A percentile compares a stretch with the other conserved stretches of the same genome.
These are phyloP conservation scores for Fusarium ambrosium DNA, from an alignment of 2,329 filamentous ascomycete genomes.

Conservation along the genomic window DNA sequence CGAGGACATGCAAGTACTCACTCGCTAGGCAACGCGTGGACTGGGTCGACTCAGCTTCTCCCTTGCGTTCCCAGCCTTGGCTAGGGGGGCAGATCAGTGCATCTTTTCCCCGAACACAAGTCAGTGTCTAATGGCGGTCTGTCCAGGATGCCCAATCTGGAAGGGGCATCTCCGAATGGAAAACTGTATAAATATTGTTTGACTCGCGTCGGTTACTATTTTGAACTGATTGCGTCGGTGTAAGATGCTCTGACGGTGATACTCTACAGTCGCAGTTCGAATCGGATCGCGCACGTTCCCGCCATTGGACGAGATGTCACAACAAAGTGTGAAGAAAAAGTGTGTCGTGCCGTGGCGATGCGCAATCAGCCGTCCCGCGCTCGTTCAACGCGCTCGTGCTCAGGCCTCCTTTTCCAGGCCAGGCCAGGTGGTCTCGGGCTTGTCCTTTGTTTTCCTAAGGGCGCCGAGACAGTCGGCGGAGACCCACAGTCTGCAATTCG, in stretches of 20 bases:
- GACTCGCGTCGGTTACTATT: not conserved
- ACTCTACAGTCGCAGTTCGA: not conserved
- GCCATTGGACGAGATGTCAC: not conserved
- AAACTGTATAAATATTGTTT: not conserved
- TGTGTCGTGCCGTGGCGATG: not conserved
- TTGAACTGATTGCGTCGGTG: not conserved
- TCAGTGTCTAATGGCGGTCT: not conserved
- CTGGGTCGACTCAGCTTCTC: not conserved
- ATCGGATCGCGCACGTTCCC: not conserved
- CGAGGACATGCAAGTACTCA: constrained; percentile 1
- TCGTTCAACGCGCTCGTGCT: not conserved
- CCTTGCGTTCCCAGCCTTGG: constrained; percentile 23
- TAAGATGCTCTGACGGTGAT: not conserved
- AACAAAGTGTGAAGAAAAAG: not conserved
- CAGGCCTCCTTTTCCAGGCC: not conserved
- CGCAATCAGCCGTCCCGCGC: constrained; percentile 8
- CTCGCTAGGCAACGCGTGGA: not conserved
- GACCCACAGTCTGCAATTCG: constrained; percentile 17
- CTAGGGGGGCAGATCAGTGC: not conserved
- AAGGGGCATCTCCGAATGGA: not conserved
- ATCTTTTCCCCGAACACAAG: not conserved
- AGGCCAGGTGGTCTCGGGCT: not conserved
- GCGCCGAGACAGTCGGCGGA: constrained; percentile 13
- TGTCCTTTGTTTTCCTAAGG: not conserved
- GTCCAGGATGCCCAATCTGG: not conserved